These are phyloP conservation scores for Actinomucor elegans DNA, from an alignment of 371 early-diverging fungal genomes.

Conservation along the genomic window DNA sequence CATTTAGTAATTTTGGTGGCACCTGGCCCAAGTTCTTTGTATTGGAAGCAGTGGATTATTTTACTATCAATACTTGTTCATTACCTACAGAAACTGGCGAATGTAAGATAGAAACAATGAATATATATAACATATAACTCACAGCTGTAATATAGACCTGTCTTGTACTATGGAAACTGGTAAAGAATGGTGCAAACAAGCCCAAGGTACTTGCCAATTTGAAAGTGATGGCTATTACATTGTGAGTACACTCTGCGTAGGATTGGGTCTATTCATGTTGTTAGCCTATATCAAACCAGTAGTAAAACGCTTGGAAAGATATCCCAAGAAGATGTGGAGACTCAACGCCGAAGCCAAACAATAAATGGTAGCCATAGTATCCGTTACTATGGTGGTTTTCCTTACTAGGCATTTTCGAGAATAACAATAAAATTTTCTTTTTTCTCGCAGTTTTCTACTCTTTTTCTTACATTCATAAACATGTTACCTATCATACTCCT, in stretches of 20 bases:
- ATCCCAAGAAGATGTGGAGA: conserved; percentile 47
- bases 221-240: conserved; percentile 86
- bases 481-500: too few relatives aligned
- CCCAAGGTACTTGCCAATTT: conserved; percentile 69
- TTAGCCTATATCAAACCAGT: conserved; percentile 68
- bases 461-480: neutral
- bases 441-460: conserved; percentile 4
- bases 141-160: conserved; percentile 33
- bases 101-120: conserved; percentile 28
- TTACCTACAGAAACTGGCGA: conserved; percentile 28
- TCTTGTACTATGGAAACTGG: conserved; percentile 66
- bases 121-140: too few relatives aligned
- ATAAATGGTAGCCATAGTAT: neutral
- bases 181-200: conserved; percentile 58
- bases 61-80: conserved; percentile 73
- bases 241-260: conserved; percentile 70
- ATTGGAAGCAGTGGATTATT: conserved; percentile 90
- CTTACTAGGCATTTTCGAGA: too few relatives aligned
- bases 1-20: conserved; percentile 95
- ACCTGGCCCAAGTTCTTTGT: conserved; percentile 97
- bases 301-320: conserved; percentile 64
- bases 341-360: conserved; percentile 13
- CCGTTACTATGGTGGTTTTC: too few relatives aligned
- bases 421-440: too few relatives aligned
- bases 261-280: conserved; percentile 62